Evolutionary conservation across 768 basidiomycete species (phyloP).

Genomic region (Hygrocybe punicea): DNA sequence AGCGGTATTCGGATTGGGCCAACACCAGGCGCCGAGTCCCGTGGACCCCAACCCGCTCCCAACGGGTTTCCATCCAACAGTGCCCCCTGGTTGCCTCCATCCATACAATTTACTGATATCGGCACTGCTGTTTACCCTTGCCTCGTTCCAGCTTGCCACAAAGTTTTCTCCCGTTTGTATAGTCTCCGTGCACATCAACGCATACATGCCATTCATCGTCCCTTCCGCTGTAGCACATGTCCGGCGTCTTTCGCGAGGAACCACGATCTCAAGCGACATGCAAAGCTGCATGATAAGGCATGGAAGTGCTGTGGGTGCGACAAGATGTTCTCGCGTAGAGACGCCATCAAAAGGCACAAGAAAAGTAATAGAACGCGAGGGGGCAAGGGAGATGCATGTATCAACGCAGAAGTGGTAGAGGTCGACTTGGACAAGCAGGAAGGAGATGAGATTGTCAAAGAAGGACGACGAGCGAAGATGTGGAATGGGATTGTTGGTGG

Average conservation of each 20-base stretch:
- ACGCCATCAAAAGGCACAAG: constrained; percentile 77
- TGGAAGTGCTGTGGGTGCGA: constrained; percentile 73
- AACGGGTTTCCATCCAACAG: constrained; percentile 28
- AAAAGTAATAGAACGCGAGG: constrained; percentile 53
- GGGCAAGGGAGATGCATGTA: constrained; percentile 50
- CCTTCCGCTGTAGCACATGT: constrained; percentile 60
- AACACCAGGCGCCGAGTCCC: constrained; percentile 31
- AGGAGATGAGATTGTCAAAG: constrained; percentile 46
- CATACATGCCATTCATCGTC: constrained; percentile 60
- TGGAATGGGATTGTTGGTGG: constrained; percentile 57
- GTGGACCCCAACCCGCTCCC: constrained; percentile 25
- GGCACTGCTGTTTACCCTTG: constrained; percentile 81
- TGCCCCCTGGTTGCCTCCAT: constrained; percentile 34
- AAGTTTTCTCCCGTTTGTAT: constrained; percentile 67
- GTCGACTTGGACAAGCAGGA: constrained; percentile 48
- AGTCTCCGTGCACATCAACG: constrained; percentile 70
- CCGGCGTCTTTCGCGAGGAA: constrained; percentile 76
- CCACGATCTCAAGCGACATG: constrained; percentile 78
- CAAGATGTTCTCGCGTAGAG: constrained; percentile 71
- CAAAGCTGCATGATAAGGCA: constrained; percentile 66
- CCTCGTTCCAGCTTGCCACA: constrained; percentile 58
- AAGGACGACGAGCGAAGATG: constrained; percentile 58
- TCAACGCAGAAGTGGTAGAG: constrained; percentile 58
- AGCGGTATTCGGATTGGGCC: constrained; percentile 70
- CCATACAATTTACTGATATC: constrained; percentile 44